Conservation (phyloP, 2,329 filamentous ascomycete genomes). For the Colletotrichum zoysiae region DNA sequence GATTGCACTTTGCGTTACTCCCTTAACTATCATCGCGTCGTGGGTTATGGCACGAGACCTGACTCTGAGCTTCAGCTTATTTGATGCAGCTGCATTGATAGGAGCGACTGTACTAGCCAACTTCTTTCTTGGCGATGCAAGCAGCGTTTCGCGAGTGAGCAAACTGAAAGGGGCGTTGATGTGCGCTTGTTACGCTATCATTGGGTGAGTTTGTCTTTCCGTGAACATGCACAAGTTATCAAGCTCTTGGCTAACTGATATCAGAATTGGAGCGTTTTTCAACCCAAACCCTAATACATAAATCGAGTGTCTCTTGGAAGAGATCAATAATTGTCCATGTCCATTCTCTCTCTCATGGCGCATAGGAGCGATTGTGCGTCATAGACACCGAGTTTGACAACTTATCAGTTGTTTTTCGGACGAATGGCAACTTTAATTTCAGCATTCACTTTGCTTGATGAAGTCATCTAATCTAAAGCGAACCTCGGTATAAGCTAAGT, state of each 20-base stretch:
- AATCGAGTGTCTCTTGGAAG: no score
- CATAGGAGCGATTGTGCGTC: no score
- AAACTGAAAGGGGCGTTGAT: conserved; percentile 67
- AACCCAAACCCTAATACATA: conserved; percentile 3
- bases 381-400: neutral
- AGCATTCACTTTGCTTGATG: neutral
- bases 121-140: conserved; percentile 78
- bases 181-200: conserved; percentile 67
- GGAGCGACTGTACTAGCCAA: conserved; percentile 79
- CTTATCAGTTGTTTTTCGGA: neutral
- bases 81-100: conserved; percentile 81
- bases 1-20: conserved; percentile 72
- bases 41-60: conserved; percentile 69
- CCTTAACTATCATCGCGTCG: conserved; percentile 69
- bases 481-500: neutral
- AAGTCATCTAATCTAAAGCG: neutral
- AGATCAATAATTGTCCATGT: neutral
- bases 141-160: conserved; percentile 70
- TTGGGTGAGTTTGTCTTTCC: conserved; percentile 51
- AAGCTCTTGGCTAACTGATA: neutral
- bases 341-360: neutral
- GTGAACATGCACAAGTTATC: neutral
- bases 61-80: conserved; percentile 79
- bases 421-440: neutral
- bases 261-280: conserved; percentile 13